Evolutionary conservation across 2,329 filamentous ascomycete species (phyloP), one percentile per base, ranked within the genome.

Genomic region (Fusarium sp.): DNA sequence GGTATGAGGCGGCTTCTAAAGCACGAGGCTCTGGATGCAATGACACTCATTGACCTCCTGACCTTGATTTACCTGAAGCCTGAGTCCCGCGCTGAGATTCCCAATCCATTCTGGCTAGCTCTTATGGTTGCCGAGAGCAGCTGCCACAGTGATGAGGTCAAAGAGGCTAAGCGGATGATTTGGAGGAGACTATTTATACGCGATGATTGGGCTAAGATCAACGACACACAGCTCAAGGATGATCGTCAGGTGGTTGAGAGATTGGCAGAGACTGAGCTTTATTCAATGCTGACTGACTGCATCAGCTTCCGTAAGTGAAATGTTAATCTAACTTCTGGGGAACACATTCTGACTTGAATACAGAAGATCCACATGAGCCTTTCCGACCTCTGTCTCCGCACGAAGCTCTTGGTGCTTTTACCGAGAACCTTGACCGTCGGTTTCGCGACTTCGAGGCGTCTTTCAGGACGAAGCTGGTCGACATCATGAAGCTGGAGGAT

Each of bases 141-240:
- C 74, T 87, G 86, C 76, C 86, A 81, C 76, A 85, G 84, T 73
- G 90, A 85, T 24, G 87, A 89, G n/a, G 86, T 89, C 51, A 87
- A 88, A 72, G 87, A 91, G 72, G 88, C 88, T 10, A 86, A 87
- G 80, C 83, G 85, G 22, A 84, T 90, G 44, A 93, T 98, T 71
- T 99, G 96, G 96, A 92, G 96, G 79, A 90, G 96, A 61, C 92
- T 94, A 70, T 93, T 93, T 78, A 88, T 96, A 74, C 90, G 91
- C 56, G 95, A 98, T 80, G 90, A 98, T 79, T 99, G 96, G 96
- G 85, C 88, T 32, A 86, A 85, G 66, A 89, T 97, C 79, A 96
- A 96, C 79, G 90, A 94, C 74, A 96, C 93, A 2, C 90, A 92
- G 54, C 87, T 92, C 67, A 92, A 93, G 79, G 90, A 90, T 64